Evolutionary conservation across 306 rosid genomes (phyloP).

Genomic region (Quercus alba): DNA sequence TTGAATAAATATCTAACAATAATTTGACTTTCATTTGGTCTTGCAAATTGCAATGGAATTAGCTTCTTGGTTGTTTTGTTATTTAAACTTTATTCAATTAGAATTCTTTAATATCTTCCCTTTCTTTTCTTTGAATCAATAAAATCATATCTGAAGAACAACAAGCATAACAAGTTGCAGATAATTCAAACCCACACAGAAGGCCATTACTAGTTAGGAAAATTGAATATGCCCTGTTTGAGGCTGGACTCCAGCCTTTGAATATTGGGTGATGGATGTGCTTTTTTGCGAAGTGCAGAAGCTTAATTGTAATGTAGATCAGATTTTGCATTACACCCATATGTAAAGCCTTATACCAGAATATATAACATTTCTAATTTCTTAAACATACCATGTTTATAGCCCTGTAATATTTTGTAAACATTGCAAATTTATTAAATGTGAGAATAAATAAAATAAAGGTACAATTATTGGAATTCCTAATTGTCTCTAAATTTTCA

Average conservation of each 20-base stretch:
- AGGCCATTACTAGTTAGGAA: neutral
- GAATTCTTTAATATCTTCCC: neutral
- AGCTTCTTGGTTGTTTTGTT: slow-evolving; percentile 9
- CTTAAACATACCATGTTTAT: neutral
- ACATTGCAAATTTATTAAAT: neutral
- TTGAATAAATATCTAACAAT: slow-evolving; percentile 6
- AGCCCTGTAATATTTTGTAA: neutral
- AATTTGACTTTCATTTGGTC: neutral
- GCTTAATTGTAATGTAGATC: neutral
- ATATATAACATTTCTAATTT: neutral
- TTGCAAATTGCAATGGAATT: neutral
- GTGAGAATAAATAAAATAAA: neutral
- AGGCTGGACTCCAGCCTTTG: neutral
- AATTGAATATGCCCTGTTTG: neutral
- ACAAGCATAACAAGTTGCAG: neutral
- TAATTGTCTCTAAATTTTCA: neutral
- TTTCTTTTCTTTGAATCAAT: neutral
- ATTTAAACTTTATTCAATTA: neutral
- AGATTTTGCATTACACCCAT: neutral
- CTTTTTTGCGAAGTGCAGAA: neutral
- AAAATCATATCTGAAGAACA: neutral
- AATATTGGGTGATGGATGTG: neutral
- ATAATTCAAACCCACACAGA: neutral
- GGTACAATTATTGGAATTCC: neutral
- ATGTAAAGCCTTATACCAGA: neutral